Evolutionary conservation across 2,329 filamentous ascomycete species (phyloP), one percentile per base, ranked within the genome.

Genomic region (Fusarium napiforme): DNA sequence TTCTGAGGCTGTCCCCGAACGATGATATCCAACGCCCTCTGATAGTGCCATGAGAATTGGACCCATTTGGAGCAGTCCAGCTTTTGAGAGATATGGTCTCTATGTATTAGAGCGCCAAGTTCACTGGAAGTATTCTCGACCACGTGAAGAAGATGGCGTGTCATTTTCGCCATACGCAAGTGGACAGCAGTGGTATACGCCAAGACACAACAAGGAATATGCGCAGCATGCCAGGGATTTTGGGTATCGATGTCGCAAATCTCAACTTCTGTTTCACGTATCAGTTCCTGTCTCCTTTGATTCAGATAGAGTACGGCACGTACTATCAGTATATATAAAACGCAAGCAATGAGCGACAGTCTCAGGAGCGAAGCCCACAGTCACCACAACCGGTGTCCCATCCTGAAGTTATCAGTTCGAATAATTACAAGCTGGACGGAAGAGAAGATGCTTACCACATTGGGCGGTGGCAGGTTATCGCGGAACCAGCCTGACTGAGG

Each of bases 301-400:
- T 39, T n/a, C 19, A n/a, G 23, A 23, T 28, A 21, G 34, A 46
- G 15, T 12, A 9, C 42, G 18, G 14, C n/a, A 75, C 81, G 64
- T 66, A 82, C 82, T 74, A 26, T 78, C 69, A 9, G 79, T 82
- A 60, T 84, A 84, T 57, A 83, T 78, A 64, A 80, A 84, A 34
- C 75, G 74, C 30, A 83, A 75, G 59, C 79, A 79, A 59, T 80
- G 77, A 10, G 69, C 79, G 21, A 79, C 71, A 21, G 80, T 73
- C 46, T 76, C 75, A 11, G 75, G 71, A 28, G 77, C 74, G 46
- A 74, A 76, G 2, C 71, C 52, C 21, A 81, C 47, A 43, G 70
- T 43, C 16, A 83, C 59, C 16, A 74, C 69, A 16, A 79, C 74
- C 2, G 77, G 77, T 8, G 71, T 59, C 15, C 78, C 78, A 43